Evolutionary conservation across 2,329 filamentous ascomycete genomes (phyloP).

Genomic region (Aphanocladium album): DNA sequence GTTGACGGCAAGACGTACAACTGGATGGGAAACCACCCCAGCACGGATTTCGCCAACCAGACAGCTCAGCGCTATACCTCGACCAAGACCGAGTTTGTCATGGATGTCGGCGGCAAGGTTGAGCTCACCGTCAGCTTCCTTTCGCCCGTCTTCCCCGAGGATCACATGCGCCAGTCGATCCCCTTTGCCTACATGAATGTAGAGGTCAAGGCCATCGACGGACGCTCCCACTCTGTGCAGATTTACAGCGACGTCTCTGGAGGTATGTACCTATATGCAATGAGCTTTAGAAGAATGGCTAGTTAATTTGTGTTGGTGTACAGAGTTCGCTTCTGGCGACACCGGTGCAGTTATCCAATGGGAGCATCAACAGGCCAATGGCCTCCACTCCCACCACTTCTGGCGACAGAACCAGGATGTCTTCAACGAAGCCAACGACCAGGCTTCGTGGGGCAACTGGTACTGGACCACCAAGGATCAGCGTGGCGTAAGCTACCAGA

Average conservation of each 20-base stretch:
- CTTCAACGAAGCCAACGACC: slow-evolving; percentile 64
- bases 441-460: slow-evolving; percentile 76
- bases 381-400: slow-evolving; percentile 61
- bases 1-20: slow-evolving; percentile 61
- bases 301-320: not conserved
- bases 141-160: slow-evolving; percentile 62
- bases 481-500: slow-evolving; percentile 59
- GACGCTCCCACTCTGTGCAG: slow-evolving; percentile 57
- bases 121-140: slow-evolving; percentile 65
- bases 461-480: slow-evolving; percentile 64
- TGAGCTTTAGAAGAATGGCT: slow-evolving; percentile 44
- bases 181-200: slow-evolving; percentile 67
- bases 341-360: slow-evolving; percentile 52
- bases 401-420: slow-evolving; percentile 54
- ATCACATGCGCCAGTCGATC: slow-evolving; percentile 62
- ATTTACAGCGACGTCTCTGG: slow-evolving; percentile 66
- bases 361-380: slow-evolving; percentile 48
- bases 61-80: slow-evolving; percentile 64
- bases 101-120: slow-evolving; percentile 57
- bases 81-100: slow-evolving; percentile 64
- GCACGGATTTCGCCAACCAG: slow-evolving; percentile 51
- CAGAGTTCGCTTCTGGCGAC: slow-evolving; percentile 70
- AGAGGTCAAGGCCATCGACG: slow-evolving; percentile 58
- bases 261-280: not conserved
- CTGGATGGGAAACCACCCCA: slow-evolving; percentile 60